Evolutionary conservation across 2,329 filamentous ascomycete genomes (phyloP).

Genomic region (Aspergillus brunneoviolaceus): DNA sequence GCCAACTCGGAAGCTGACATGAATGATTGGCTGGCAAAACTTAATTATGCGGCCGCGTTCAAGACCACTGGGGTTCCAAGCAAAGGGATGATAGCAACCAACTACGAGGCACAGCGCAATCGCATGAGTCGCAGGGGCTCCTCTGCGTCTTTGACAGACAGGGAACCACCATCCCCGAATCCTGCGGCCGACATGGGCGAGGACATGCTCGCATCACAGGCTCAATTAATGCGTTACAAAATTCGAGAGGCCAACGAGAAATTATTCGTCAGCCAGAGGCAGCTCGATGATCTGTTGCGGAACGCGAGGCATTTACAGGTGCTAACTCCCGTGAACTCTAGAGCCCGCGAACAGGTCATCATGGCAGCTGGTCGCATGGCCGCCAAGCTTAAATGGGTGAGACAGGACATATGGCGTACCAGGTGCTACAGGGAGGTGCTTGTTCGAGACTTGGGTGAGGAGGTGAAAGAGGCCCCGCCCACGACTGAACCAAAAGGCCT

Average conservation of each 20-base stretch:
- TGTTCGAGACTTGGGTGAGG: conserved; percentile 79
- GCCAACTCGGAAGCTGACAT: conserved; percentile 88
- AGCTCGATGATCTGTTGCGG: conserved; percentile 77
- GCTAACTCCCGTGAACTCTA: conserved; percentile 84
- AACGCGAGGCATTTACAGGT: conserved; percentile 90
- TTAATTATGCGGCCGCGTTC: conserved; percentile 96
- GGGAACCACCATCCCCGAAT: conserved; percentile 71
- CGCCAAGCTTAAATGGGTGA: conserved; percentile 88
- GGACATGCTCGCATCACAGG: conserved; percentile 79
- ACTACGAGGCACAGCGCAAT: conserved; percentile 74
- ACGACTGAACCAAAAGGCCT: conserved; percentile 26
- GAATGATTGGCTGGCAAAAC: conserved; percentile 93
- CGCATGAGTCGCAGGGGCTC: conserved; percentile 66
- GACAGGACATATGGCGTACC: conserved; percentile 88
- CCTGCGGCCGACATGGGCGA: conserved; percentile 76
- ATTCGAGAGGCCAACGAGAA: conserved; percentile 82
- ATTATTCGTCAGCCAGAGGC: conserved; percentile 68
- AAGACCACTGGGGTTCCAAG: conserved; percentile 87
- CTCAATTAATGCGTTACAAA: conserved; percentile 78
- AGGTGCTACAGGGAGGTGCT: conserved; percentile 90
- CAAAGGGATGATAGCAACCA: conserved; percentile 78
- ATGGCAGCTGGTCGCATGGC: conserved; percentile 79
- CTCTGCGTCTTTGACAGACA: conserved; percentile 57
- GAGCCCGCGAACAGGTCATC: conserved; percentile 83
- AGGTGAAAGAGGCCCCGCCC: conserved; percentile 42